These are phyloP conservation scores for Gomphus bonarii DNA, from an alignment of 1,284 basidiomycete species.

Conservation along the genomic window DNA sequence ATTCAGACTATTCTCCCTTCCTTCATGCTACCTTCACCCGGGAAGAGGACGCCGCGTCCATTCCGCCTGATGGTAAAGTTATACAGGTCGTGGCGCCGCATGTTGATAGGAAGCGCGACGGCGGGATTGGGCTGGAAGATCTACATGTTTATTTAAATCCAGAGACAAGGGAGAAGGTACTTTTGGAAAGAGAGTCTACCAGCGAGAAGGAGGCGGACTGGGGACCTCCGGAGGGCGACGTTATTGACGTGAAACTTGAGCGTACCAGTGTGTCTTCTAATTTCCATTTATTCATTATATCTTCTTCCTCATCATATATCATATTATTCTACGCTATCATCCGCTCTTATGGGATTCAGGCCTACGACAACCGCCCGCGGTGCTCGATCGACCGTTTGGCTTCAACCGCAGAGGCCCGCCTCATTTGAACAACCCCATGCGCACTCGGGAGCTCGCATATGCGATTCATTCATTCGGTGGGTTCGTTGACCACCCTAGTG, in stretches of 20 bases:
- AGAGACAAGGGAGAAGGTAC: background rate
- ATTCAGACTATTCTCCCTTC: constrained; percentile 28
- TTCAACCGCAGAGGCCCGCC: background rate
- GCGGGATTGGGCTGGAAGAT: constrained; percentile 27
- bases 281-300: background rate
- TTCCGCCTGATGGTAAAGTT: constrained; percentile 1
- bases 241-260: constrained; percentile 2
- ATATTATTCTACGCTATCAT: background rate
- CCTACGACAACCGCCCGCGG: background rate
- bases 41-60: background rate
- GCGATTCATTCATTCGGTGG: background rate
- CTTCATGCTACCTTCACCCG: constrained; percentile 15
- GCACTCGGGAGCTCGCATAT: background rate
- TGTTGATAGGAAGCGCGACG: constrained; percentile 12
- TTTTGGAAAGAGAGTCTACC: background rate
- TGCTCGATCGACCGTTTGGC: background rate
- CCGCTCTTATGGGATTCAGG: background rate
- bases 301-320: background rate
- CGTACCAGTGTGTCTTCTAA: background rate
- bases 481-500: background rate
- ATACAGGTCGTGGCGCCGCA: background rate
- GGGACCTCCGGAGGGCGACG: background rate
- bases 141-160: constrained; percentile 20
- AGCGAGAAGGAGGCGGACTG: background rate
- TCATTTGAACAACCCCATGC: background rate